Evolutionary conservation across 2,329 filamentous ascomycete genomes (phyloP).

Genomic region (Cordyceps pruinosa): DNA sequence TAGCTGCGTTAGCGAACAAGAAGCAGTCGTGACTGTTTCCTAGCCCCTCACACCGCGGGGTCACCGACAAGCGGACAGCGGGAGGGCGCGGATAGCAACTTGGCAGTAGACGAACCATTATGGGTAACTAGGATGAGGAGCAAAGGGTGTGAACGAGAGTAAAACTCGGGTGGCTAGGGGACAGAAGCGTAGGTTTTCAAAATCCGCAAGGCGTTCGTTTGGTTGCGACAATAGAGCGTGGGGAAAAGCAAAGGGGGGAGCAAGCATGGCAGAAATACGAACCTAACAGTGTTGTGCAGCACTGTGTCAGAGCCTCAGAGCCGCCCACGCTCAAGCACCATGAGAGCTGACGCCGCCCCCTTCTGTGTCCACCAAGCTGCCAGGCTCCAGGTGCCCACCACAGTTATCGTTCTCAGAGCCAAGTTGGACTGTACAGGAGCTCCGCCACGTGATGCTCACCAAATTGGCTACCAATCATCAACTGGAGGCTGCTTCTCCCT

Average conservation of each 20-base stretch:
- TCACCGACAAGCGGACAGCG: constrained; percentile 1
- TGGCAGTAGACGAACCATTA: constrained; percentile 5
- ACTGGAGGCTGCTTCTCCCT: background rate
- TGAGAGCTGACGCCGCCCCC: background rate
- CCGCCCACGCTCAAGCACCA: background rate
- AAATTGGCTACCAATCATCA: background rate
- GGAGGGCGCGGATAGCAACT: background rate
- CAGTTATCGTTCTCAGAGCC: background rate
- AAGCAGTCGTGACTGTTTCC: constrained; percentile 1
- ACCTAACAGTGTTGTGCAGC: constrained; percentile 4
- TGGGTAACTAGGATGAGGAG: constrained; percentile 1
- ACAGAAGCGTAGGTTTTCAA: background rate
- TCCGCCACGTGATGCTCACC: no score
- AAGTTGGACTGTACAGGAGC: no score
- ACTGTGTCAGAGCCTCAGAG: constrained; percentile 1
- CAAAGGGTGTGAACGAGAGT: constrained; percentile 1
- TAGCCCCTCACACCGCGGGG: constrained; percentile 23
- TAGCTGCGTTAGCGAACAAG: constrained; percentile 20
- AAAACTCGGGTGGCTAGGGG: background rate
- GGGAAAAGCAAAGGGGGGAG: constrained; percentile 10
- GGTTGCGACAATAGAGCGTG: constrained; percentile 9
- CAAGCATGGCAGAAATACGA: constrained; percentile 10
- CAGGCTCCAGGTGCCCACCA: background rate
- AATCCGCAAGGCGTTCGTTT: background rate
- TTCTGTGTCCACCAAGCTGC: background rate